Percentiles rank a stretch among this genome's conserved stretches.
Evolutionary conservation across 163 green algal species (phyloP).

Genomic region (Trebouxia gelatinosa): DNA sequence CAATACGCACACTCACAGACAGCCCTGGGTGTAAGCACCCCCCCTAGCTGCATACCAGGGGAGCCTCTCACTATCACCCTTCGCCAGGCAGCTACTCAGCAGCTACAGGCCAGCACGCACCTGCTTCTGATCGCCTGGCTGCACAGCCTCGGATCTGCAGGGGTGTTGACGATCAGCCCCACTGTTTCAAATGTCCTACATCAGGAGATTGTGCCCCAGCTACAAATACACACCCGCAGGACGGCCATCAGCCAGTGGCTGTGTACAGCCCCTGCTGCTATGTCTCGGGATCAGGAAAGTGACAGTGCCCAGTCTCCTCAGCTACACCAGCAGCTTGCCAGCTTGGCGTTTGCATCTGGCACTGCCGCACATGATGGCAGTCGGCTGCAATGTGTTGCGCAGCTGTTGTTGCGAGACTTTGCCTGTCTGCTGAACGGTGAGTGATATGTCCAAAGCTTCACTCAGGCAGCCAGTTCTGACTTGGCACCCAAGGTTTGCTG

Average conservation of each 20-base stretch:
- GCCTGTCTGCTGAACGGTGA: no score
- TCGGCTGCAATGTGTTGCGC: slow-evolving; percentile 2
- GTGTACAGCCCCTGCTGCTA: background rate
- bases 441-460: no score
- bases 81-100: background rate
- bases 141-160: background rate
- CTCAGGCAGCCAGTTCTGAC: no score
- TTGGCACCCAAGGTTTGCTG: no score
- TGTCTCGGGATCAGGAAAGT: background rate
- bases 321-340: background rate
- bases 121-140: slow-evolving; percentile 20
- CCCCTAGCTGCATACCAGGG: background rate
- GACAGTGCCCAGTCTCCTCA: background rate
- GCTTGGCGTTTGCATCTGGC: background rate
- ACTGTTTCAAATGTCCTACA: background rate
- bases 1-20: background rate
- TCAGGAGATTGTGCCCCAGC: background rate
- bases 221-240: background rate
- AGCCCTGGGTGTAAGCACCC: background rate
- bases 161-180: background rate
- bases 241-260: slow-evolving; percentile 9
- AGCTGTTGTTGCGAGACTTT: slow-evolving; percentile 12
- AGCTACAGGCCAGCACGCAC: background rate
- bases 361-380: background rate
- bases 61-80: slow-evolving; percentile 3